These are phyloP conservation scores for Pyrenula massariospora DNA, from an alignment of 495 filamentous ascomycete species.

Conservation along the genomic window DNA sequence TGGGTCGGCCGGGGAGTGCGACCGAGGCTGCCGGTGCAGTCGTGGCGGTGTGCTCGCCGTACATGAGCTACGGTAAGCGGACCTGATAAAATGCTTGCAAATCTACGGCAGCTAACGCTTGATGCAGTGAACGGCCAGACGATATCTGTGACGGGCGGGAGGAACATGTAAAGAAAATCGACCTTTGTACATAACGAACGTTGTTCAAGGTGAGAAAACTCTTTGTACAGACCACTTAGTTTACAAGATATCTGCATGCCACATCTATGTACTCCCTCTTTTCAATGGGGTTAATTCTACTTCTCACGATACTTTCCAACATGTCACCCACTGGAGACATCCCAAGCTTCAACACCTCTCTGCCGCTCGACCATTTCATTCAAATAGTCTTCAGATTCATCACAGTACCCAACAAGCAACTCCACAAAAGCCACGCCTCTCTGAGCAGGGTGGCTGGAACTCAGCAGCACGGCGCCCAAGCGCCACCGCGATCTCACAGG, in stretches of 20 bases:
- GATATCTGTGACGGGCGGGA: slow-evolving; percentile 70
- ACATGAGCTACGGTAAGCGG: slow-evolving; percentile 52
- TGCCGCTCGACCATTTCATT: no score
- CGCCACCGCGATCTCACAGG: neutral
- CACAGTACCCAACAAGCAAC: neutral
- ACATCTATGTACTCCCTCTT: no score
- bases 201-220: neutral
- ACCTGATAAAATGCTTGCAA: neutral
- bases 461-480: neutral
- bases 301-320: no score
- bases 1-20: slow-evolving; percentile 61
- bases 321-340: no score
- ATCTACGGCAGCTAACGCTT: neutral
- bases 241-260: neutral
- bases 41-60: slow-evolving; percentile 65
- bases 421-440: neutral
- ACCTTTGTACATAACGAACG: neutral
- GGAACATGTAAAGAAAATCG: slow-evolving; percentile 51
- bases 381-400: no score
- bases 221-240: neutral
- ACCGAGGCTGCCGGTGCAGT: slow-evolving; percentile 72
- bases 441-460: neutral
- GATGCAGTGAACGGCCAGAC: slow-evolving; percentile 57
- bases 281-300: no score
- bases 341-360: no score